Evolutionary conservation across 2,329 filamentous ascomycete species (phyloP), one percentile per base, ranked within the genome.

Genomic region (Fusarium neocosmosporiellum): DNA sequence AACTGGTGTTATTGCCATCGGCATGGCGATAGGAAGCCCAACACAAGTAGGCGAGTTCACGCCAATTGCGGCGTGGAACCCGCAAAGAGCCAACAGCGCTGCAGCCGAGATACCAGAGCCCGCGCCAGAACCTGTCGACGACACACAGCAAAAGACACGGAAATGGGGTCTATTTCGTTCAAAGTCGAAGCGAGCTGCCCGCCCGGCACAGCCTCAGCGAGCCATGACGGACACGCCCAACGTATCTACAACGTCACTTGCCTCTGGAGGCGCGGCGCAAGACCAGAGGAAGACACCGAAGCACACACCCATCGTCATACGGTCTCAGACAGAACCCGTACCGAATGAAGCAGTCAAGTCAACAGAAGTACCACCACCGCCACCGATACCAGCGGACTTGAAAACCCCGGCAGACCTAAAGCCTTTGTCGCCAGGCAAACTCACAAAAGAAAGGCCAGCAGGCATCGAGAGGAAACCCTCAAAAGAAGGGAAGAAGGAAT

Each of bases 1-100:
- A 43, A 77, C 74, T 22, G 77, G 77, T 13, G 71, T 80, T n/a
- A 79, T 79, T 69, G 86, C 84, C 74, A 94, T 95, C 69, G 93
- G 93, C 11, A 91, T 95, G 86, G 93, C 93, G 2, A 82, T 94
- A 64, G 93, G 92, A 34, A 94, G 92, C 76, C 93, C 93, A 27
- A 83, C 86, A n/a, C 83, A 84, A 41, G 80, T 82, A 18, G 82
- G 83, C 36, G 67, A 71, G 36, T 63, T 62, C 61, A 63, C 60
- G 37, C 70, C 73, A 37, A 68, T 73, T 48, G 68, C 73, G 22
- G 78, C 79, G 36, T 81, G 79, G 73, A 80, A 77, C 36, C 78
- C 77, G 22, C 77, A 78, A 58, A 77, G 77, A 58, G 75, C 74
- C 13, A 75, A 77, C 57, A 76, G 73, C 20, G 70, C 79, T 7